These are phyloP conservation scores for Thraustotheca clavata DNA, from an alignment of 352 stramenopile species.

Conservation along the genomic window DNA sequence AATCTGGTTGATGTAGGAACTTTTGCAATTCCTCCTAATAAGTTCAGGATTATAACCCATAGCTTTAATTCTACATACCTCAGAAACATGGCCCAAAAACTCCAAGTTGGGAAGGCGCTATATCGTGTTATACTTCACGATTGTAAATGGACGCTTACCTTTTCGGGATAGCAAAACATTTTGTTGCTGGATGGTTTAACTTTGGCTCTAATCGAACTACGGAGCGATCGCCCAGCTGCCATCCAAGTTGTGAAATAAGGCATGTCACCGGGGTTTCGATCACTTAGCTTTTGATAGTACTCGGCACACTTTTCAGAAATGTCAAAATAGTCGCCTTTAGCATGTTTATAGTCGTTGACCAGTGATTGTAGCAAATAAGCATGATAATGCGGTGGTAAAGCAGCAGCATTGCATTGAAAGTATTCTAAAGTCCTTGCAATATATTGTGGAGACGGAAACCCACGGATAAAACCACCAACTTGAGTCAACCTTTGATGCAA, in stretches of 20 bases:
- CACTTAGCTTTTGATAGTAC: neutral
- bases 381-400: neutral
- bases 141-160: neutral
- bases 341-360: neutral
- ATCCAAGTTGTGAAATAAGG: neutral
- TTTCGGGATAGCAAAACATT: neutral
- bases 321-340: neutral
- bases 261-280: neutral
- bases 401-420: conserved; percentile 2
- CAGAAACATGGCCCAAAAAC: neutral
- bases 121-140: neutral
- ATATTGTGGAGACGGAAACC: neutral
- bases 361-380: neutral
- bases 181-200: neutral
- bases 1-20: neutral
- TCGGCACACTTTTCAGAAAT: neutral
- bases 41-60: neutral
- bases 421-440: neutral
- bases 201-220: neutral
- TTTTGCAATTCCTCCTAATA: neutral
- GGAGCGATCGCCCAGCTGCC: neutral
- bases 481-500: neutral
- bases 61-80: neutral
- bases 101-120: neutral
- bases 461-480: neutral